Conservation (phyloP, 768 basidiomycete species). For the Hypsizygus marmoreus region DNA sequence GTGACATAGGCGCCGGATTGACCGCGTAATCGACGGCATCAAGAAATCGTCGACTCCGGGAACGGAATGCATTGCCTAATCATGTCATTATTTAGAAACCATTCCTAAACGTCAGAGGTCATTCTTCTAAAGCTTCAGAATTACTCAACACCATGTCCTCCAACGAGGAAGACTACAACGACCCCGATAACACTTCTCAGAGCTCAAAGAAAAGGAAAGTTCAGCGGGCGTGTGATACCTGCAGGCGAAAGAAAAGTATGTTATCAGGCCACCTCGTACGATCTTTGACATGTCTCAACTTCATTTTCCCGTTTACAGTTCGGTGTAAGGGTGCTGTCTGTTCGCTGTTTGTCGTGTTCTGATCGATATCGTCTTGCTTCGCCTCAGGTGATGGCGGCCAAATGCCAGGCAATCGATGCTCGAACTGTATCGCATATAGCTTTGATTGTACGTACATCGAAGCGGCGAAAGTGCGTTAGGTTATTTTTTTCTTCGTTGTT, state of each 20-base stretch:
- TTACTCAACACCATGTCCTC: conserved; percentile 52
- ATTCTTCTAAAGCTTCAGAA: conserved; percentile 7
- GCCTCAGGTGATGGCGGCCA: conserved; percentile 67
- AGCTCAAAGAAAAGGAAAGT: conserved; percentile 68
- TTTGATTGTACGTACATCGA: conserved; percentile 72
- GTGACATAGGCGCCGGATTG: neutral
- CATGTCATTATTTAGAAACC: conserved; percentile 12
- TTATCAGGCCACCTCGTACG: conserved; percentile 3
- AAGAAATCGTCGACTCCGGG: conserved; percentile 9
- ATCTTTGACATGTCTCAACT: neutral
- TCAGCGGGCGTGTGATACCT: conserved; percentile 81
- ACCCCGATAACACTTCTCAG: conserved; percentile 37
- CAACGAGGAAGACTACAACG: conserved; percentile 63
- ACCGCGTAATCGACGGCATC: conserved; percentile 16
- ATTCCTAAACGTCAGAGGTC: conserved; percentile 10
- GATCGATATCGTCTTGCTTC: conserved; percentile 1
- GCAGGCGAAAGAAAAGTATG: conserved; percentile 82
- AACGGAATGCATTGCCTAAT: conserved; percentile 7
- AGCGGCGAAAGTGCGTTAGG: conserved; percentile 57
- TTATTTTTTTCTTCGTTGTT: conserved; percentile 1
- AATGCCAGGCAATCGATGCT: conserved; percentile 66
- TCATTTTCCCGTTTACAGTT: conserved; percentile 39
- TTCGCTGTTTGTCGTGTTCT: neutral
- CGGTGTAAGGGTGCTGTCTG: conserved; percentile 49
- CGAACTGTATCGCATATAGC: conserved; percentile 66